Evolutionary conservation across 305 asterid genomes (phyloP).

Genomic region (Fraxinus xanthoxyloides): DNA sequence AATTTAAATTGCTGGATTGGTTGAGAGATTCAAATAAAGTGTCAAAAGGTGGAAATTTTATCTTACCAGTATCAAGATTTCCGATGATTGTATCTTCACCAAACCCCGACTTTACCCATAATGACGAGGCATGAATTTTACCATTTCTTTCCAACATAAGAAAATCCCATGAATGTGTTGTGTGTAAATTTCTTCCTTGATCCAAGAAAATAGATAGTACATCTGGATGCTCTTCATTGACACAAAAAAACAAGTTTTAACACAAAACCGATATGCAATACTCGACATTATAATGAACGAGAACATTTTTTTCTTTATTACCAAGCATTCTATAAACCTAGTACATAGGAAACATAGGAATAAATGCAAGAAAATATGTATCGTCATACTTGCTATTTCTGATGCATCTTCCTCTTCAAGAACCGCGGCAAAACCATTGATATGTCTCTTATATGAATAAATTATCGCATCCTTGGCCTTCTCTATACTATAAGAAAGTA

Average conservation of each 20-base stretch:
- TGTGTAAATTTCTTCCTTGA: slow-evolving; percentile 15
- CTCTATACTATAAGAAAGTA: neutral
- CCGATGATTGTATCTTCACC: slow-evolving; percentile 23
- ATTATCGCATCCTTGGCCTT: slow-evolving; percentile 8
- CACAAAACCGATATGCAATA: neutral
- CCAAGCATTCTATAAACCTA: neutral
- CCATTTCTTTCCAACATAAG: slow-evolving; percentile 17
- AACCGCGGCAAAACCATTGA: slow-evolving; percentile 18
- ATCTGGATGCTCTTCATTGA: slow-evolving; percentile 14
- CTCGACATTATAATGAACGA: neutral
- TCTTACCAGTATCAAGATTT: slow-evolving; percentile 20
- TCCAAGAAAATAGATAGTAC: slow-evolving; percentile 19
- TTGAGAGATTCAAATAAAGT: neutral
- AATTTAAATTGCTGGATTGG: neutral
- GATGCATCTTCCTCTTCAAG: slow-evolving; percentile 17
- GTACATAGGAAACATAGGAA: neutral
- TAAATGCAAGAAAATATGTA: neutral
- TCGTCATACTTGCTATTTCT: neutral
- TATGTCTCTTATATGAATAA: slow-evolving; percentile 15
- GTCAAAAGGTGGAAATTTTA: neutral
- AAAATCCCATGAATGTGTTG: slow-evolving; percentile 23
- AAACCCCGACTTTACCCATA: slow-evolving; percentile 18
- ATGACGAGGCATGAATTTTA: slow-evolving; percentile 6
- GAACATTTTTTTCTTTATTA: neutral
- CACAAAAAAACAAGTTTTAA: neutral